Base-by-base conservation (phyloP, 2,329 filamentous ascomycete genomes). In the Fusarium albosuccineum region DNA sequence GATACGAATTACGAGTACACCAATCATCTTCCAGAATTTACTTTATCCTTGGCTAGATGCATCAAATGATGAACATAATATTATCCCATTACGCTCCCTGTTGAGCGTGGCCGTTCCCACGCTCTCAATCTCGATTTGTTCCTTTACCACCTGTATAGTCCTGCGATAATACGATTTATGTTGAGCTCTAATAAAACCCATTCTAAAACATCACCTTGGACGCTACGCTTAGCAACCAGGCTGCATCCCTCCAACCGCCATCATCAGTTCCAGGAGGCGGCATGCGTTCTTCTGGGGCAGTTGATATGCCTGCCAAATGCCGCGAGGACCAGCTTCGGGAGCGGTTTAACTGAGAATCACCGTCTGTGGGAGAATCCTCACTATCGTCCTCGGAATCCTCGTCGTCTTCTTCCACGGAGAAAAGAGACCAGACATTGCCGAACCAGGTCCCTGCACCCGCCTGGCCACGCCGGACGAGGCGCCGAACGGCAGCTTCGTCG, bases 181-280 rank as follows among this genome's bases (percentile, higher is more conserved):
- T 59, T 29, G 29, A 17, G 22, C 39, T 27, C 16, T 39, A 14
- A 14, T 22, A 22, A 16, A 10, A 36, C 51, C 54, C 37, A 26
- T 16, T 64, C 80, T 77, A 89, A 65, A 89, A 81, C 68, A 89
- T 79, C 44, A 89, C 85, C 72, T 87, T 89, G 27, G 85, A 84
- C 10, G 88, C 89, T 65, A 91, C 87, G 66, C 84, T 89, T 57
- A 91, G 77, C 46, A 92, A 76, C 89, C 89, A 92, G 14, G 88
- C 88, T 27, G 88, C 89, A 76, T 91, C 89, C 60, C 86, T 83
- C 89, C 89, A 91, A 9, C 85, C 85, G 14, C 87, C 87, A 42
- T 87, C 84, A 52, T 90, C 83, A 9, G 82, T 79, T 41, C 82
- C 83, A 51, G 80, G 80, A 9, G 82, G 79, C 33, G 73, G 86